Conservation (phyloP, 2,329 filamentous ascomycete species). For the Mariannaea sp. region DNA sequence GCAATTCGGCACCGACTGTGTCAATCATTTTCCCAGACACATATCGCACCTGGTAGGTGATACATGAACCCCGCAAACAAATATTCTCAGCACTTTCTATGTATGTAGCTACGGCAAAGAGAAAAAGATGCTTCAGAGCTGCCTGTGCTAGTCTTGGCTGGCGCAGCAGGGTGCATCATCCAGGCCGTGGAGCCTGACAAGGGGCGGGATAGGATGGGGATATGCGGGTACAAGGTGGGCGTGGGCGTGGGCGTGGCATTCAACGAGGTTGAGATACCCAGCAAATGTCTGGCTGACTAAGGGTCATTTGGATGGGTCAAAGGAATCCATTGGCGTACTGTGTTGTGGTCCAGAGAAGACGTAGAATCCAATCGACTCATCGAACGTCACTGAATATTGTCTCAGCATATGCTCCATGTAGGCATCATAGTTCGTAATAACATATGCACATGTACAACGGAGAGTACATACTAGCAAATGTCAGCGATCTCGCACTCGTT, state of each 20-base stretch:
- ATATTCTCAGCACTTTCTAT: not conserved
- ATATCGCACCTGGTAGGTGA: not conserved
- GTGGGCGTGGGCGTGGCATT: slow-evolving; percentile 4
- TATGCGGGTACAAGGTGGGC: slow-evolving; percentile 22
- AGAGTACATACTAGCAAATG: too few species aligned
- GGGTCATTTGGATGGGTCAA: too few species aligned
- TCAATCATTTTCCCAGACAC: not conserved
- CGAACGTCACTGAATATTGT: too few species aligned
- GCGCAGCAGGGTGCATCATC: too few species aligned
- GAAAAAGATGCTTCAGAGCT: slow-evolving; percentile 6
- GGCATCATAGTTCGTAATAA: not conserved
- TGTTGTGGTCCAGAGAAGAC: too few species aligned
- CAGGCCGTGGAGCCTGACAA: slow-evolving; percentile 21
- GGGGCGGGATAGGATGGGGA: slow-evolving; percentile 22
- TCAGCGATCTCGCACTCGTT: slow-evolving; percentile 4
- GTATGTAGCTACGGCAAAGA: too few species aligned
- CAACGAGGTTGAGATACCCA: not conserved
- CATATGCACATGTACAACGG: not conserved
- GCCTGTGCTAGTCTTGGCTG: too few species aligned
- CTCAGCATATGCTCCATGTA: too few species aligned
- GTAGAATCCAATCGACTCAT: too few species aligned
- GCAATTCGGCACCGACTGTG: not conserved
- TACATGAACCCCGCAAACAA: slow-evolving; percentile 12
- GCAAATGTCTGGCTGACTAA: not conserved
- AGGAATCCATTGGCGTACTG: too few species aligned